A percentile compares a stretch with the other conserved stretches of the same genome.
Evolutionary conservation across 768 basidiomycete genomes (phyloP).

Genomic region (Boletus reticulatus): DNA sequence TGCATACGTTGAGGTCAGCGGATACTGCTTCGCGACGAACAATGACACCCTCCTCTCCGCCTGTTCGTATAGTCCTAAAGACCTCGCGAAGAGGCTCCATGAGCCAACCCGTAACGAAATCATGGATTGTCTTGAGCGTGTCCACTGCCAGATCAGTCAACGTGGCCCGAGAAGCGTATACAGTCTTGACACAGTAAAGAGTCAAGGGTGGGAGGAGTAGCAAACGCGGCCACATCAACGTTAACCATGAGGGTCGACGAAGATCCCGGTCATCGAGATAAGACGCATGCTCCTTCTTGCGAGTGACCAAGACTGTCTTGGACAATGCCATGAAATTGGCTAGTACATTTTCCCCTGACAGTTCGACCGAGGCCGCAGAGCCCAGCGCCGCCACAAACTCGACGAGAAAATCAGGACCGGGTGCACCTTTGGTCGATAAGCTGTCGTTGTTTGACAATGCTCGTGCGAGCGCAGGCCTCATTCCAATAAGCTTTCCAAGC

Average conservation of each 20-base stretch:
- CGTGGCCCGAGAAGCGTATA: conserved; percentile 60
- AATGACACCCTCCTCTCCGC: conserved; percentile 72
- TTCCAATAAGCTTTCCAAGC: conserved; percentile 59
- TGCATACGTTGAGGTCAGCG: conserved; percentile 77
- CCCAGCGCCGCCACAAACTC: conserved; percentile 20
- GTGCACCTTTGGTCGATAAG: not conserved
- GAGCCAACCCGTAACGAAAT: conserved; percentile 82
- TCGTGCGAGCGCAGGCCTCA: conserved; percentile 45
- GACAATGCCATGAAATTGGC: conserved; percentile 18
- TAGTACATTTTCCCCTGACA: conserved; percentile 8
- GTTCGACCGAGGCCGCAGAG: conserved; percentile 14
- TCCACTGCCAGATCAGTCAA: conserved; percentile 57
- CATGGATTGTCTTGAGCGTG: conserved; percentile 59
- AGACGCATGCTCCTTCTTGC: conserved; percentile 26
- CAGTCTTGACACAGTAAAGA: conserved; percentile 46
- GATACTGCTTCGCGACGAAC: conserved; percentile 78
- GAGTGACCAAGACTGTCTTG: conserved; percentile 22
- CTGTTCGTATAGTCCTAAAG: conserved; percentile 76
- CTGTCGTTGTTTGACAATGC: conserved; percentile 24
- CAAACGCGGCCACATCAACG: conserved; percentile 79
- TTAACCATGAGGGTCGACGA: conserved; percentile 63
- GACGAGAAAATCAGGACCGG: conserved; percentile 17
- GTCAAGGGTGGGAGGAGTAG: conserved; percentile 72
- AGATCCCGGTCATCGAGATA: conserved; percentile 42
- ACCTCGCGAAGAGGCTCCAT: conserved; percentile 84